Conservation (phyloP, 2,329 filamentous ascomycete genomes). For the Penicillium expansum region DNA sequence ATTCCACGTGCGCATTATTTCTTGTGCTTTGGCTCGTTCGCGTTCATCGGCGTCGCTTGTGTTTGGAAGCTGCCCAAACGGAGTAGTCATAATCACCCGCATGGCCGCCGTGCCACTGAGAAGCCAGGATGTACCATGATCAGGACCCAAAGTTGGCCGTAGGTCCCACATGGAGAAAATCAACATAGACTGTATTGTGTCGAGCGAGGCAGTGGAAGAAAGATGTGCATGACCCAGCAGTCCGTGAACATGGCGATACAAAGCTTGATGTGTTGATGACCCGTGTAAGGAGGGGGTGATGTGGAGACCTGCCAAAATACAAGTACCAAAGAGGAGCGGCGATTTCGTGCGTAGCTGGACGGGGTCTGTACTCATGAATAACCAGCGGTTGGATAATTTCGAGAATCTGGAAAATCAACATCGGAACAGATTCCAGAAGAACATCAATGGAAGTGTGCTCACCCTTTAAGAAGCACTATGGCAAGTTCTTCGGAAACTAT, state of each 20-base stretch:
- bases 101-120: not conserved
- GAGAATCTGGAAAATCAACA: not conserved
- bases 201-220: not conserved
- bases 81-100: not conserved
- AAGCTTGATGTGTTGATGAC: not conserved
- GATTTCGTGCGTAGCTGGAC: not conserved
- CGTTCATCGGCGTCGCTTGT: not conserved
- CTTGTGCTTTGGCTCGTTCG: not conserved
- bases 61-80: not conserved
- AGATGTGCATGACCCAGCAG: not conserved
- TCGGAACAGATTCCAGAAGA: not conserved
- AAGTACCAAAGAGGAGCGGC: not conserved
- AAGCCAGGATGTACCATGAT: not conserved
- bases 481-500: not conserved
- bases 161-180: not conserved
- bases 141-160: not conserved
- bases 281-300: not conserved
- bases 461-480: not conserved
- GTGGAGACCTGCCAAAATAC: not conserved
- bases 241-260: not conserved
- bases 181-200: not conserved
- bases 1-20: not conserved
- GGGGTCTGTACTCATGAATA: not conserved
- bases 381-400: not conserved
- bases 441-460: not conserved